Base-by-base conservation (phyloP, 257 asterid genomes). In the Scutellaria barbata region DNA sequence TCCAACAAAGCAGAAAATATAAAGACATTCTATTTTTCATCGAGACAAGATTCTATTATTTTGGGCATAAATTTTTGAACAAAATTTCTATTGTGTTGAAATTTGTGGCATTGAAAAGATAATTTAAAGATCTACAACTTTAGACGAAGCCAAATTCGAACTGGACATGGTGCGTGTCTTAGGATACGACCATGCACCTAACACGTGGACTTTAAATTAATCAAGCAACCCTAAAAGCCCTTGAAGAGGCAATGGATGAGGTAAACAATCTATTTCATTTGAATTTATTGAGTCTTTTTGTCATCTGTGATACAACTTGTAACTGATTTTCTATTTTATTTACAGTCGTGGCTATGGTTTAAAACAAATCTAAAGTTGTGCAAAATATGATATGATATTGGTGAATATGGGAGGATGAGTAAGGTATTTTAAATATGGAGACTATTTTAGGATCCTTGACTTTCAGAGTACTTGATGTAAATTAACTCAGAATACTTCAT, bases 161-260 rank as follows among this genome's bases (percentile, higher is more conserved):
- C n/a, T n/a, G n/a, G n/a, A n/a, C n/a, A n/a, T n/a, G n/a, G n/a
- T n/a, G n/a, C n/a, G n/a, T n/a, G n/a, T n/a, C n/a, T n/a, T n/a
- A n/a, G n/a, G n/a, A n/a, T n/a, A n/a, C n/a, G n/a, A n/a, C n/a
- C n/a, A n/a, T n/a, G n/a, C n/a, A n/a, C n/a, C n/a, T n/a, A n/a
- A n/a, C n/a, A n/a, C n/a, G n/a, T n/a, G n/a, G n/a, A n/a, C n/a
- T n/a, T n/a, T n/a, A n/a, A n/a, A n/a, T n/a, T n/a, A n/a, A 95
- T 78, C 95, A 92, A 80, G 88, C 98, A 71, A 95, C 99, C 17
- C 80, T 95, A 77, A 92, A 78, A 83, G 93, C 95, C 53, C 99
- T 95, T 73, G 96, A 95, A 88, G 99, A 92, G 89, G 96, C 99
- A 48, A 95, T 89, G 83, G 92, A 95, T 60, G 99, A 95, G 96